Percentiles rank a stretch among this genome's conserved stretches.
These are phyloP conservation scores for Postia placenta DNA, from an alignment of 768 basidiomycete genomes.

Conservation along the genomic window DNA sequence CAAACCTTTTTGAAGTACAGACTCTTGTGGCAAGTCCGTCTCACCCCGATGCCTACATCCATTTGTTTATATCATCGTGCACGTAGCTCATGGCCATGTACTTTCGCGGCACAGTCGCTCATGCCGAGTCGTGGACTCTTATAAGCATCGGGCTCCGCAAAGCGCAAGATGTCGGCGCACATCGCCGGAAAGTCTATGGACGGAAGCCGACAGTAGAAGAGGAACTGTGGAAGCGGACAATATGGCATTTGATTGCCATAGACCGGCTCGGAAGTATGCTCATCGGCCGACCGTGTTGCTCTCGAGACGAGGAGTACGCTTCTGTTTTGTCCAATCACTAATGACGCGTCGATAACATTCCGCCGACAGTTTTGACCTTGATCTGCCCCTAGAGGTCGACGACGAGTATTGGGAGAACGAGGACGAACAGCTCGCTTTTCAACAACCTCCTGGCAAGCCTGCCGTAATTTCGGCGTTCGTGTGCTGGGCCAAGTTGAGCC, in stretches of 20 bases:
- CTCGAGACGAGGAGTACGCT: slow-evolving; percentile 62
- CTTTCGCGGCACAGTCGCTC: slow-evolving; percentile 40
- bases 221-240: slow-evolving; percentile 46
- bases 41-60: slow-evolving; percentile 3
- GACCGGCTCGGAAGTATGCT: slow-evolving; percentile 50
- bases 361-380: slow-evolving; percentile 38
- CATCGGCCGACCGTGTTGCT: slow-evolving; percentile 49
- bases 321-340: not conserved
- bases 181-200: slow-evolving; percentile 32
- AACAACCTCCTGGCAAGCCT: slow-evolving; percentile 40
- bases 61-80: slow-evolving; percentile 3
- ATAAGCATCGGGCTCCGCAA: slow-evolving; percentile 37
- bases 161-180: slow-evolving; percentile 50
- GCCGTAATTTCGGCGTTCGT: slow-evolving; percentile 35
- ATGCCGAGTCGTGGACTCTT: slow-evolving; percentile 41
- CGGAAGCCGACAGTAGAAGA: slow-evolving; percentile 31
- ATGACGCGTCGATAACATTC: not conserved
- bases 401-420: slow-evolving; percentile 49
- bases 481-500: slow-evolving; percentile 37
- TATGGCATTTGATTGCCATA: slow-evolving; percentile 51
- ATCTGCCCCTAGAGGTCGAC: slow-evolving; percentile 51
- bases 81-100: slow-evolving; percentile 42
- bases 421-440: slow-evolving; percentile 34
- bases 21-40: slow-evolving; percentile 39
- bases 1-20: slow-evolving; percentile 60